A percentile compares a stretch with the other conserved stretches of the same genome.
phyloP scores from a whole-genome alignment of 2,329 filamentous ascomycete species.

The Hysterium pulicare region DNA sequence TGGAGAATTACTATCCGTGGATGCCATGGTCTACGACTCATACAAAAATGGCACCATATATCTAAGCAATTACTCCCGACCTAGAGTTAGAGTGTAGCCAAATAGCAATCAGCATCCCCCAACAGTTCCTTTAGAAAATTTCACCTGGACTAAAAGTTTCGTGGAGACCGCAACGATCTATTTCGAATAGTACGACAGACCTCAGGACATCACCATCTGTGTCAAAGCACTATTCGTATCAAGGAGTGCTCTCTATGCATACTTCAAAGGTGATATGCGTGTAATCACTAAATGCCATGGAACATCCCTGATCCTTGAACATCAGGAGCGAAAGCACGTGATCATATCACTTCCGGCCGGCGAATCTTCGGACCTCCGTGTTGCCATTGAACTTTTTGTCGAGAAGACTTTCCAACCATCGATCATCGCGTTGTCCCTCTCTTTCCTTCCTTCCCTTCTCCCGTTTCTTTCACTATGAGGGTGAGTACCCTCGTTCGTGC shows the following conservation, averaged over 20 bases:
- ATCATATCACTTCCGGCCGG: background rate
- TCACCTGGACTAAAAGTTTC: no score
- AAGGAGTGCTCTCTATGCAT: background rate
- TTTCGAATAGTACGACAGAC: no score
- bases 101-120: no score
- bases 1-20: no score
- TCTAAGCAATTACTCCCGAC: no score
- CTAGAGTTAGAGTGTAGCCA: no score
- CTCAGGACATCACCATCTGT: no score
- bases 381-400: constrained; percentile 20
- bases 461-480: constrained; percentile 26
- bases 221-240: background rate
- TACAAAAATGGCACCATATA: no score
- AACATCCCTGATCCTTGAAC: background rate
- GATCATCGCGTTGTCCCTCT: constrained; percentile 23
- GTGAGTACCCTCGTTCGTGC: constrained; percentile 30
- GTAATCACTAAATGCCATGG: background rate
- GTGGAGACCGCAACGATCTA: no score
- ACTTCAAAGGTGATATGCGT: background rate
- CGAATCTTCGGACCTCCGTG: constrained; percentile 2
- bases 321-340: background rate
- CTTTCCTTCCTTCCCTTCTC: constrained; percentile 11
- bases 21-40: no score
- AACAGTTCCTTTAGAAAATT: no score
- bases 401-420: no score